Evolutionary conservation across 2,329 filamentous ascomycete genomes (phyloP), one percentile per base, ranked within the genome.

Genomic region (Hymenoscyphus albidus): DNA sequence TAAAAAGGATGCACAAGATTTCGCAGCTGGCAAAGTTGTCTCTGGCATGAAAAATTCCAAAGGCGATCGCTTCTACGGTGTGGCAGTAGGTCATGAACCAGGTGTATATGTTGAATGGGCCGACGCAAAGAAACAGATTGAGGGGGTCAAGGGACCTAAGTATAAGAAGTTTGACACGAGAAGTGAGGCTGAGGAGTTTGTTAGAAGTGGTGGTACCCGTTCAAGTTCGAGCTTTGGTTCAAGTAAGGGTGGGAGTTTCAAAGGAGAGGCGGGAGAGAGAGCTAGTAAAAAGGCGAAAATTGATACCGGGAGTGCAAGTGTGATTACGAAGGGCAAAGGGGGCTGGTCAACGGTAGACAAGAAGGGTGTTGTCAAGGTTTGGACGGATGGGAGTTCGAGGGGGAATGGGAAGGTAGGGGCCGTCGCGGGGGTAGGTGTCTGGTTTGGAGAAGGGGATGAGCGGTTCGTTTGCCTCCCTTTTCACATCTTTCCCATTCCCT

Each of bases 141-240:
- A 82, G 39, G 91, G 89, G 2, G 88, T 88, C 74, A 88, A 88
- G 70, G 87, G 87, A 2, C 85, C 85, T 51, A 87, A 86, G 70
- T 87, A 90, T 76, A 90, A 88, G 76, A 89, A 85, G 67, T 93
- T 93, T 69, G 76, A 79, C 3, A 89, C 85, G 0, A 81, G 83
- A 32, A 82, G 81, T 64, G 92, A 96, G 76, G 94, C 94, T 0
- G 86, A 94, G 73, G 85, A 85, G 22, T 97, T 91, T 74, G 90
- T 97, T 59, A 80, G 77, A 44, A 76, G 74, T 56, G 78, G 75
- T 35, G 74, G 72, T 35, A 35, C 32, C 5, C 32, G 32, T 35
- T 35, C 32, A 9, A 35, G 5, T 35, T 9, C 32, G 32, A 35
- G 32, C 32, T 35, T 35, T 35, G 32, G 22, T 22, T 22, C 22